These are phyloP conservation scores for Geotrichum citri-aurantii DNA, from an alignment of 1,139 yeast species.

Conservation along the genomic window DNA sequence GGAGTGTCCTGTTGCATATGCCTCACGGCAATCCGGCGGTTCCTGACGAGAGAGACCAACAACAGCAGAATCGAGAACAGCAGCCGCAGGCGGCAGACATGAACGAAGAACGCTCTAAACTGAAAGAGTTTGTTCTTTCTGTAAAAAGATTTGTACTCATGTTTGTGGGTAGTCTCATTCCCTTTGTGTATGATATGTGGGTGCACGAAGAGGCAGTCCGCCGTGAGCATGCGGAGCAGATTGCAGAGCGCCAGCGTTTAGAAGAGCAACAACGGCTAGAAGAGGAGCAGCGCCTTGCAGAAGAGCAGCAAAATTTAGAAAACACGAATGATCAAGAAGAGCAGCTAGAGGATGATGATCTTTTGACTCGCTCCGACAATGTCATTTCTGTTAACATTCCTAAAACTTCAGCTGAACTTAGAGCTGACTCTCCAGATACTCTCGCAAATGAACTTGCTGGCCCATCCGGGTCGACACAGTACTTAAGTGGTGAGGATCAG, in stretches of 20 bases:
- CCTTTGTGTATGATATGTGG: constrained; percentile 28
- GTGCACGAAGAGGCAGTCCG: constrained; percentile 22
- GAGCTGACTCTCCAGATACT: neutral
- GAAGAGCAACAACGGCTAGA: neutral
- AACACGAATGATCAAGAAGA: neutral
- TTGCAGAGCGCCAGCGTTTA: constrained; percentile 7
- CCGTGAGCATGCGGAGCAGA: constrained; percentile 19
- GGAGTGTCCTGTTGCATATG: neutral
- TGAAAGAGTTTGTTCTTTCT: neutral
- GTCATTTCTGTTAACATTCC: neutral
- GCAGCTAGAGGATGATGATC: neutral
- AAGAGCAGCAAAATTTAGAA: neutral
- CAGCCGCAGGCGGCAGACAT: neutral
- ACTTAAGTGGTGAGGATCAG: neutral
- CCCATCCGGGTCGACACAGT: constrained; percentile 10
- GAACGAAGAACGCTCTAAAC: neutral
- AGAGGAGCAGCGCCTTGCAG: constrained; percentile 8
- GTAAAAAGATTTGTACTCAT: constrained; percentile 17
- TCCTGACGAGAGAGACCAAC: neutral
- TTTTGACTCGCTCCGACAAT: neutral
- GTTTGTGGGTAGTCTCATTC: constrained; percentile 26
- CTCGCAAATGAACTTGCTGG: neutral
- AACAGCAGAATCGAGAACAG: neutral
- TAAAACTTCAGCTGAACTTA: neutral
- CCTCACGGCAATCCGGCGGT: constrained; percentile 11